These are phyloP conservation scores for Condylostoma magnum DNA, from an alignment of 169 alveolate species.

Conservation along the genomic window DNA sequence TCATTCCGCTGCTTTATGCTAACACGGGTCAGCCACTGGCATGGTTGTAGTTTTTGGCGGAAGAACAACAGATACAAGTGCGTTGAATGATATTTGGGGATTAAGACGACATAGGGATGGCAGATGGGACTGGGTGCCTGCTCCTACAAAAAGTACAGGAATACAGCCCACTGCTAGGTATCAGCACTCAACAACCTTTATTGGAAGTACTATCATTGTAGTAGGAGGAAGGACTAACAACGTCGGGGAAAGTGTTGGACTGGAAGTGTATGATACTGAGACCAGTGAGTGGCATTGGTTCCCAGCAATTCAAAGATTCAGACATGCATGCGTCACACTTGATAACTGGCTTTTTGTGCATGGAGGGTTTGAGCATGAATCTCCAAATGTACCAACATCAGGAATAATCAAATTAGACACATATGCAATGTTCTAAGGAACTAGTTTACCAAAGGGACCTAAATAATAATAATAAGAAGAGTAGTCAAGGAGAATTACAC, in stretches of 20 bases:
- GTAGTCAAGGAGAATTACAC: not conserved
- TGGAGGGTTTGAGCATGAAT: conserved; percentile 95
- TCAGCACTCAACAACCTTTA: conserved; percentile 85
- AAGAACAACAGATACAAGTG: conserved; percentile 91
- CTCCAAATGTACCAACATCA: conserved; percentile 91
- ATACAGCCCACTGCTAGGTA: conserved; percentile 89
- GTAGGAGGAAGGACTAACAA: conserved; percentile 97
- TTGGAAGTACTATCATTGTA: conserved; percentile 89
- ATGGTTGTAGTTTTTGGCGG: conserved; percentile 99
- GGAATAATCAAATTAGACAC: conserved; percentile 46
- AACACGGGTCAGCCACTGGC: conserved; percentile 97
- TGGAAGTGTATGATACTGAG: conserved; percentile 95
- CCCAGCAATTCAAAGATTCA: conserved; percentile 89
- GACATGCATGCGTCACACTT: conserved; percentile 92
- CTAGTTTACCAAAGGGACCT: no score
- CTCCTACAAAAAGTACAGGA: conserved; percentile 90
- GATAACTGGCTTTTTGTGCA: conserved; percentile 88
- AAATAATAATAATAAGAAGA: no score
- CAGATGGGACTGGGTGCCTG: conserved; percentile 99
- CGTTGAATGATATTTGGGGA: conserved; percentile 98
- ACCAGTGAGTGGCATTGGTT: conserved; percentile 93
- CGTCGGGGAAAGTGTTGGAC: conserved; percentile 85
- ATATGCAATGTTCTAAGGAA: not conserved
- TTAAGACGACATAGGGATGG: conserved; percentile 99
- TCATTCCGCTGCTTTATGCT: conserved; percentile 90